Evolutionary conservation across 352 stramenopile genomes (phyloP).

Genomic region (Phytophthora cactorum): DNA sequence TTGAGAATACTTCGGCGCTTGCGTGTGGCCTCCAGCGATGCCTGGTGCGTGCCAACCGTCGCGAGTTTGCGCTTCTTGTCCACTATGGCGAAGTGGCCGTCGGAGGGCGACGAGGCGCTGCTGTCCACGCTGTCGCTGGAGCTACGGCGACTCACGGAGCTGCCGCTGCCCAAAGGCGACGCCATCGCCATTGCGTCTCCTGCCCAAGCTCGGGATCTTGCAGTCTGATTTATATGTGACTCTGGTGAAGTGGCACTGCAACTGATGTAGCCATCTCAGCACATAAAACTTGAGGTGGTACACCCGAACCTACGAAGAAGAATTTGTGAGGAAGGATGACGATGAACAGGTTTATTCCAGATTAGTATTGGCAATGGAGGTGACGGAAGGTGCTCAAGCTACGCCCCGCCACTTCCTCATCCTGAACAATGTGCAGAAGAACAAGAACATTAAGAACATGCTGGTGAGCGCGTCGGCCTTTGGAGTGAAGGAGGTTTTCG

Average conservation of each 20-base stretch:
- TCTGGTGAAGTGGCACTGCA: constrained; percentile 12
- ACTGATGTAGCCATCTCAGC: constrained; percentile 37
- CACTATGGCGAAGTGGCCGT: constrained; percentile 9
- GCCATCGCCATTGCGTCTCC: constrained; percentile 32
- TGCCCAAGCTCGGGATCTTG: constrained; percentile 32
- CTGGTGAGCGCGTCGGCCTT: constrained; percentile 86
- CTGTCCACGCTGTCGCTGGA: constrained; percentile 21
- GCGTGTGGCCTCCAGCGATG: constrained; percentile 10
- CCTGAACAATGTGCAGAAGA: constrained; percentile 94
- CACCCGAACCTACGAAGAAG: constrained; percentile 8
- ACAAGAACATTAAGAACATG: constrained; percentile 90
- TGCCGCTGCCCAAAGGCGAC: constrained; percentile 28
- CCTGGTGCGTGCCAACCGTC: constrained; percentile 9
- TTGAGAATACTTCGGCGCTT: constrained; percentile 39
- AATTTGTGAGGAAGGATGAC: too few species aligned
- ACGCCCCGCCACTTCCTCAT: constrained; percentile 76
- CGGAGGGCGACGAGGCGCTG: constrained; percentile 14
- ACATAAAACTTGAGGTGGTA: constrained; percentile 13
- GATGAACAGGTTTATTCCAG: not conserved
- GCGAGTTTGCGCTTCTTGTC: constrained; percentile 40
- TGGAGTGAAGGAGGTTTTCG: constrained; percentile 81
- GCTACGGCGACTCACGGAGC: constrained; percentile 18
- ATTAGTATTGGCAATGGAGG: too few species aligned
- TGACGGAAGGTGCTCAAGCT: not conserved
- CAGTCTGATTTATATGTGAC: constrained; percentile 36